Conservation (phyloP, 192 early-diverging fungal species). For the Rhizoclosmatium sp. region DNA sequence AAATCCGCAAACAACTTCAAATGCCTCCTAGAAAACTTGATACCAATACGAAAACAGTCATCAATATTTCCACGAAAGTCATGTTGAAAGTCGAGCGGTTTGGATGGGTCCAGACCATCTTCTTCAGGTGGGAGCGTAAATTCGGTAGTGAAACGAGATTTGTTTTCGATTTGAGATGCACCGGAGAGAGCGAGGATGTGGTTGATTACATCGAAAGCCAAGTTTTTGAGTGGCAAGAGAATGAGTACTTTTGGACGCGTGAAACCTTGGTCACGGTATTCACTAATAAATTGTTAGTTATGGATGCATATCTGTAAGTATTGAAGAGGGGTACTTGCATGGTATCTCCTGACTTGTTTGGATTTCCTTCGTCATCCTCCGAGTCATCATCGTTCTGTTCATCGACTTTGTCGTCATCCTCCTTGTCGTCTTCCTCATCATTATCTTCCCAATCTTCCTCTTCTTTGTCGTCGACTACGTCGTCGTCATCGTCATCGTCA, state of each 20-base stretch:
- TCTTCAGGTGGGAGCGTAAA: slow-evolving; percentile 72
- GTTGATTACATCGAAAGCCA: slow-evolving; percentile 80
- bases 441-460: background rate
- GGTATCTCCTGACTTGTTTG: slow-evolving; percentile 58
- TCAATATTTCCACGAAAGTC: slow-evolving; percentile 96
- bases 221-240: slow-evolving; percentile 85
- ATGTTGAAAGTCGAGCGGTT: slow-evolving; percentile 80
- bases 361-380: slow-evolving; percentile 25
- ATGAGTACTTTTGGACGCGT: slow-evolving; percentile 93
- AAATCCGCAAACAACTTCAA: slow-evolving; percentile 89
- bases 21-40: slow-evolving; percentile 87
- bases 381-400: background rate
- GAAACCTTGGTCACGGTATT: slow-evolving; percentile 94
- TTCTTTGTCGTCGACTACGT: slow-evolving; percentile 16
- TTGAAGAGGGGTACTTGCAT: background rate
- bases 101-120: slow-evolving; percentile 63
- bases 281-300: slow-evolving; percentile 46
- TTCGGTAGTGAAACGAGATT: slow-evolving; percentile 83
- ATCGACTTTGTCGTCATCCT: background rate
- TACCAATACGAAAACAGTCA: slow-evolving; percentile 91
- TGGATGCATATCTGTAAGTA: background rate
- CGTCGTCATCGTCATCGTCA: slow-evolving; percentile 1
- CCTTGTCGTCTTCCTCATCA: background rate
- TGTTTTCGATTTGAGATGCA: slow-evolving; percentile 86
- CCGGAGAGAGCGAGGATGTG: slow-evolving; percentile 79